These are phyloP conservation scores for Colletotrichum plurivorum DNA, from an alignment of 2,329 filamentous ascomycete genomes.

Conservation along the genomic window DNA sequence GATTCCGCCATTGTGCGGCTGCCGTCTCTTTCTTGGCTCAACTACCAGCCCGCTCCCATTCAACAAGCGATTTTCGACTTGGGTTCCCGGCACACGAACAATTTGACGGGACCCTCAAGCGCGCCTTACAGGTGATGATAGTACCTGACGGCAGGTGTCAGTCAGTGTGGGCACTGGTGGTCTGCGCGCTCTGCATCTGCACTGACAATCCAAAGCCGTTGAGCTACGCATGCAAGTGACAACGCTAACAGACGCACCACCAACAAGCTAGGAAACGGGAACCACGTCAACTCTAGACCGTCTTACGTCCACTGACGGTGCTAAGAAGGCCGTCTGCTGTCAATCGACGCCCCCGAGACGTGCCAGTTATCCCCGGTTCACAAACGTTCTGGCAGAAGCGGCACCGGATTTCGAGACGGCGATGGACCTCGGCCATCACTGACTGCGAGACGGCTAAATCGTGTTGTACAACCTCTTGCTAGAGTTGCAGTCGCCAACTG, in stretches of 20 bases:
- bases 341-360: not conserved
- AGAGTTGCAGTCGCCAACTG: not conserved
- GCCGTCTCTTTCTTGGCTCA: not conserved
- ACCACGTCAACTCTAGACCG: constrained; percentile 36
- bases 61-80: constrained; percentile 3
- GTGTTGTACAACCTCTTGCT: too few species aligned
- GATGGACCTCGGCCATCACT: too few species aligned
- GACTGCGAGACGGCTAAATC: too few species aligned
- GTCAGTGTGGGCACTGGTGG: constrained; percentile 22
- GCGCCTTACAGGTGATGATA: constrained; percentile 9
- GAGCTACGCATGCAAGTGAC: constrained; percentile 37
- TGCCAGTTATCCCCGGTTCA: too few species aligned
- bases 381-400: too few species aligned
- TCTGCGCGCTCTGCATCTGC: constrained; percentile 29
- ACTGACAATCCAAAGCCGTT: constrained; percentile 32
- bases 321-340: not conserved
- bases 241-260: constrained; percentile 31
- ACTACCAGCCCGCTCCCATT: constrained; percentile 5
- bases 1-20: constrained; percentile 2
- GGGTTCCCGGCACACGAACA: constrained; percentile 1
- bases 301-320: constrained; percentile 21
- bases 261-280: constrained; percentile 21
- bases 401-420: too few species aligned
- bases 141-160: constrained; percentile 34
- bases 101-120: constrained; percentile 6